These are phyloP conservation scores for Clitopilus passeckerianus DNA, from an alignment of 768 basidiomycete genomes.

Conservation along the genomic window DNA sequence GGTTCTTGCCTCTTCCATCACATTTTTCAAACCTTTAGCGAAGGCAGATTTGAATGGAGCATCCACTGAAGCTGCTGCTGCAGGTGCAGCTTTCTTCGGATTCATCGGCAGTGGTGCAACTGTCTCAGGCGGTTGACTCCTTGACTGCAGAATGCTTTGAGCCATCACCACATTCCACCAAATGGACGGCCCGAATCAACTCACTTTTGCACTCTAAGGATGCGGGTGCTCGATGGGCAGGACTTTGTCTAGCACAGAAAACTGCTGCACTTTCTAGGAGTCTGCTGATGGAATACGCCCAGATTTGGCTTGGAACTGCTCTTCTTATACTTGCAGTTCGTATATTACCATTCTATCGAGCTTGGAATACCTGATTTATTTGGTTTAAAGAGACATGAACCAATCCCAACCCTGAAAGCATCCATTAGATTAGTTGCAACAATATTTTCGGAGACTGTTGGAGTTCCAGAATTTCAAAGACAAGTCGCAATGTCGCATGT, in stretches of 20 bases:
- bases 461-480: slow-evolving; percentile 76
- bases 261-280: slow-evolving; percentile 53
- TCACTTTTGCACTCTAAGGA: slow-evolving; percentile 77
- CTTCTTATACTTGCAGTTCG: slow-evolving; percentile 68
- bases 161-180: slow-evolving; percentile 63
- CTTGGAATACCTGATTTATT: slow-evolving; percentile 17
- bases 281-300: slow-evolving; percentile 65
- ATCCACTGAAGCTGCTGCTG: slow-evolving; percentile 59
- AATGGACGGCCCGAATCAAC: slow-evolving; percentile 73
- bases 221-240: slow-evolving; percentile 75
- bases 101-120: slow-evolving; percentile 47
- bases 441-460: slow-evolving; percentile 55
- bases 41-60: slow-evolving; percentile 13
- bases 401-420: slow-evolving; percentile 52
- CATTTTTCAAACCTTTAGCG: slow-evolving; percentile 5
- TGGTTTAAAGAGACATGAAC: slow-evolving; percentile 60
- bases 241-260: slow-evolving; percentile 67
- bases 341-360: slow-evolving; percentile 21
- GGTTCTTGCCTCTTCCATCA: slow-evolving; percentile 1
- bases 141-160: slow-evolving; percentile 47
- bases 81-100: slow-evolving; percentile 74
- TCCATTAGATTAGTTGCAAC: slow-evolving; percentile 58
- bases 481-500: slow-evolving; percentile 71
- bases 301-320: slow-evolving; percentile 64
- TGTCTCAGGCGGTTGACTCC: slow-evolving; percentile 55